Base-by-base conservation (phyloP, 2,329 filamentous ascomycete species). In the Ophiostoma australiae region DNA sequence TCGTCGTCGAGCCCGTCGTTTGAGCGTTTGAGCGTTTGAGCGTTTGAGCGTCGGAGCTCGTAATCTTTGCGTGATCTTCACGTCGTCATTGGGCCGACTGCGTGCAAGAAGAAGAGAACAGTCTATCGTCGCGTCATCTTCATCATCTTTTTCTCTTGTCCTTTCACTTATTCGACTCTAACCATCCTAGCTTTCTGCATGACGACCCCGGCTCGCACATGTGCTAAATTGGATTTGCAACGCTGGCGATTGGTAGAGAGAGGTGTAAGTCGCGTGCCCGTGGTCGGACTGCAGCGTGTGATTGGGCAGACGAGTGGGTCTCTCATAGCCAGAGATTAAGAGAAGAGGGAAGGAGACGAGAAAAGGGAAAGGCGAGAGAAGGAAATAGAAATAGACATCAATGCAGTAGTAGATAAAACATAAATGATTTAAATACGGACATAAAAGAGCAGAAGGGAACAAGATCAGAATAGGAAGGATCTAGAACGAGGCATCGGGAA, bases 171-270 rank as follows among this genome's bases (percentile, higher is more conserved):
- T 27, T 13, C 52, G 10, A 58, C 52, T 58, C 23, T 13, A 10
- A 2, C 20, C 44, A 20, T 52, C 20, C n/a, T 3, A 58, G 23
- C 6, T n/a, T 11, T 55, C 48, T 58, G 23, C n/a, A 58, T 7
- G 23, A 11, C 17, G n/a, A 44, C 41, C 44, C 44, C 44, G 20
- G 44, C 44, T 39, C 37, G 37, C 44, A 44, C 48, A 27, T 17
- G 55, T 61, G 55, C 58, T 63, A 58, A 17, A 63, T 33, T 33
- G 58, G 15, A 63, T 63, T 63, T 63, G 52, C 58, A 33, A 63
- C 58, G 58, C 27, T 63, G 27, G 23, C 58, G n/a, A 58, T 58
- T 63, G 58, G 58, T 4, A 33, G 23, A 63, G 23, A 63, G 6
- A 17, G 27, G 58, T 63, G 27, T 63, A 33, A 63, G 27, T 33